Base-by-base conservation (phyloP, 31 red algal species). In the Bonnemaisonia californica region DNA sequence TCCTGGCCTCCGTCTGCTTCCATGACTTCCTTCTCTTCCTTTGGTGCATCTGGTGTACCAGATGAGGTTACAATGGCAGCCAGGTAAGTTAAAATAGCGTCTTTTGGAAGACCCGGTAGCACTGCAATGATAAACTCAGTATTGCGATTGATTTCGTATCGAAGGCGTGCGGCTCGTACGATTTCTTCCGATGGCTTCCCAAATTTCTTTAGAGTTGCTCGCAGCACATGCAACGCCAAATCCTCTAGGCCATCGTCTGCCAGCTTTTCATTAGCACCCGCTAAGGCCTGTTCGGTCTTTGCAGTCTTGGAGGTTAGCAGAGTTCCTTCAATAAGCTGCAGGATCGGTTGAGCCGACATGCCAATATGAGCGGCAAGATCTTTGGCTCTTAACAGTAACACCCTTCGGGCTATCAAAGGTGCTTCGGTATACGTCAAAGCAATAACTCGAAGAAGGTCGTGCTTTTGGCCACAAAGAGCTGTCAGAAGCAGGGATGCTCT, bases 311-410 rank as follows among this genome's bases (percentile, higher is more conserved):
- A 37, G 23, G 63, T 37, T 3, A 71, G 13, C 8, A 81, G 23
- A 30, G 40, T 72, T 29, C 75, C 85, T 65, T 63, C 54, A 26
- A 88, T 86, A 9, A 86, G 64, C 31, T 80, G 26, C 36, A 88
- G 16, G 29, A 88, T 30, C 30, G 83, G 66, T 33, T 29, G 18
- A 41, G 76, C 32, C 38, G 76, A 54, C 47, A 80, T 69, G 24
- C 91, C 91, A 73, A 83, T 21, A 41, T 93, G 75, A 35, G 40
- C 66, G 3, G 75, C 79, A 40, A 88, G 62, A 47, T 88, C 81
- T 62, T 54, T 82, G 1, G 81, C 76, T 41, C 73, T 54, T 60
- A 42, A 73, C 2, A 85, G 35, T 23, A 86, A 4, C 7, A 85
- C 42, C 55, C 62, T 34, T 23, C 63, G 39, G 3, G 54, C 77